Evolutionary conservation across 305 asterid species (phyloP).

Genomic region (Coffea humblotiana): DNA sequence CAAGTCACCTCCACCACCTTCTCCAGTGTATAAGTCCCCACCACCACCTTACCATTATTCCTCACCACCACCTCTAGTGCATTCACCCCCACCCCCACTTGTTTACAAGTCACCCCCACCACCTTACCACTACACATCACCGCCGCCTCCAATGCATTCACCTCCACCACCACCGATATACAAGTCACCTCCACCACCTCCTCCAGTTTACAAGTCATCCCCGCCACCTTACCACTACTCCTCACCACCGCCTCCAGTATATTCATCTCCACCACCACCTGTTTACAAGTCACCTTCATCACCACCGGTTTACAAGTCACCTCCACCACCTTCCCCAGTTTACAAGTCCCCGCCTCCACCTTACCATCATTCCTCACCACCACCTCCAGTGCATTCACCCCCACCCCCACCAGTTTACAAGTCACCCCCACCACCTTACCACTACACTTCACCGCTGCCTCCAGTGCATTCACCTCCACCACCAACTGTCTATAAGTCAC

Average conservation of each 20-base stretch:
- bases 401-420: too few relatives aligned
- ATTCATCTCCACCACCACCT: background rate
- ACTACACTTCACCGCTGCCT: conserved; percentile 7
- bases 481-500: background rate
- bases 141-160: background rate
- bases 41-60: background rate
- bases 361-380: too few relatives aligned
- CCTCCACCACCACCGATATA: background rate
- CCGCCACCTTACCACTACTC: background rate
- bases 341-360: too few relatives aligned
- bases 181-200: too few relatives aligned
- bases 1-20: background rate
- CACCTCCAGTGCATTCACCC: too few relatives aligned
- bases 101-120: background rate
- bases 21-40: background rate
- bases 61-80: background rate
- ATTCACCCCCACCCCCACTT: background rate
- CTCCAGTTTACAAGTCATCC: background rate
- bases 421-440: too few relatives aligned
- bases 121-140: too few relatives aligned
- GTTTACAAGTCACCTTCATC: too few relatives aligned
- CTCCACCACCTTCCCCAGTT: background rate
- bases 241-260: background rate
- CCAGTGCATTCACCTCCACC: background rate
- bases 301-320: background rate